These are phyloP conservation scores for Penicillium flavigenum DNA, from an alignment of 495 filamentous ascomycete species.

Conservation along the genomic window DNA sequence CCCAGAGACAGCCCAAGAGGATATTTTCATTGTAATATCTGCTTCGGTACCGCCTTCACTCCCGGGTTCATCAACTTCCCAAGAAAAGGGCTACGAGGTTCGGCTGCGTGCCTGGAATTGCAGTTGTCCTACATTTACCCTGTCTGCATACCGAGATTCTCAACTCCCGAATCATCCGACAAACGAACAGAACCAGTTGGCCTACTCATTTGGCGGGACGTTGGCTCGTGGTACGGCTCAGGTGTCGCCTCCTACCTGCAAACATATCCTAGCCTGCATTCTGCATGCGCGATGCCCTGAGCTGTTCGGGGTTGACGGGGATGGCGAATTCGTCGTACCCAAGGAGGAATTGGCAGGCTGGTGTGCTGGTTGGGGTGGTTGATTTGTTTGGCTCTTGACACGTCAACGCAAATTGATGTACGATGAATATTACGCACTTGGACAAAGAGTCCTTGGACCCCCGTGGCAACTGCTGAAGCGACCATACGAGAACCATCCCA, in stretches of 20 bases:
- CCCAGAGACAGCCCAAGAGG: conserved; percentile 16
- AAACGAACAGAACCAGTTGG: conserved; percentile 7
- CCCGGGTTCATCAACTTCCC: conserved; percentile 23
- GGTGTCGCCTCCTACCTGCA: conserved; percentile 65
- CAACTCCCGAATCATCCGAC: conserved; percentile 14
- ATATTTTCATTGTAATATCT: conserved; percentile 41
- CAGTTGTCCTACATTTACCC: conserved; percentile 78
- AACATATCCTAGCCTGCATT: conserved; percentile 84
- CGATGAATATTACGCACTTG: not conserved
- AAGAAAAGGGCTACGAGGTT: conserved; percentile 61
- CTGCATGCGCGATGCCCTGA: conserved; percentile 64
- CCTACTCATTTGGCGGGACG: conserved; percentile 54
- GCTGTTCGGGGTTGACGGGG: conserved; percentile 58
- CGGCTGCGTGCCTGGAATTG: conserved; percentile 81
- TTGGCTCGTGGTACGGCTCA: conserved; percentile 34
- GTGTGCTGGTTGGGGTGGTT: conserved; percentile 63
- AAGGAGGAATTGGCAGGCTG: conserved; percentile 72
- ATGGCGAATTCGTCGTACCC: conserved; percentile 50
- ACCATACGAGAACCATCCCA: not conserved
- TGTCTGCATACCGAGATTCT: conserved; percentile 59
- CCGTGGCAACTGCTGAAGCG: not conserved
- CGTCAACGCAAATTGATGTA: not conserved
- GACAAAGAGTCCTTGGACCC: too few species aligned
- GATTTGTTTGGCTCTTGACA: conserved; percentile 11
- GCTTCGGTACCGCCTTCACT: conserved; percentile 44